phyloP scores from a whole-genome alignment of 371 early-diverging fungal species.

The Dipsacomyces acuminosporus region DNA sequence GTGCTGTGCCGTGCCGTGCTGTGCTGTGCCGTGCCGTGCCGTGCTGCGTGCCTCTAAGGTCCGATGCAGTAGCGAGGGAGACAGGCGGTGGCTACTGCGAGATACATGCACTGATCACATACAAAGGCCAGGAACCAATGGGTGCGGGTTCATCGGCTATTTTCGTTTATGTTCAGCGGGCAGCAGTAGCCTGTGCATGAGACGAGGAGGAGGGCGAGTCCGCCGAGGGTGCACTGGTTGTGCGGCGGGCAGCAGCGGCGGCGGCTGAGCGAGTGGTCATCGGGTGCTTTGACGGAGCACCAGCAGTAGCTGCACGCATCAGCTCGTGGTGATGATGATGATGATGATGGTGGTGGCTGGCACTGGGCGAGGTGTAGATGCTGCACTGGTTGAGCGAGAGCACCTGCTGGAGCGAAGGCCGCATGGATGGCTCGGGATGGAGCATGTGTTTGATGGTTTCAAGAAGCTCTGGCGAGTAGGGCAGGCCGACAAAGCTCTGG shows the following conservation, averaged over 20 bases:
- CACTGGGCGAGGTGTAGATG: slow-evolving; percentile 12
- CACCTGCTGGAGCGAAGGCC: slow-evolving; percentile 56
- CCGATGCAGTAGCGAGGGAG: too few species aligned
- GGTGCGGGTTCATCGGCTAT: too few species aligned
- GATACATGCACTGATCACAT: too few species aligned
- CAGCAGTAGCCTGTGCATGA: slow-evolving; percentile 6
- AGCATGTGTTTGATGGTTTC: slow-evolving; percentile 64
- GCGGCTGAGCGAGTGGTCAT: slow-evolving; percentile 28
- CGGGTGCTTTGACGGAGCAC: slow-evolving; percentile 12
- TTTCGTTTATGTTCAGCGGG: too few species aligned
- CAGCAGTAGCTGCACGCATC: slow-evolving; percentile 22
- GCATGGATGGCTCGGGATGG: slow-evolving; percentile 50
- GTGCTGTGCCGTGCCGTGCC: too few species aligned
- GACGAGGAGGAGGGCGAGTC: too few species aligned
- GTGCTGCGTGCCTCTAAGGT: too few species aligned
- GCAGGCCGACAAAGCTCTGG: slow-evolving; percentile 42
- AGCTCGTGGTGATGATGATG: slow-evolving; percentile 8
- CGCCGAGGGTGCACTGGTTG: slow-evolving; percentile 24
- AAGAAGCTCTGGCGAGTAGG: slow-evolving; percentile 45
- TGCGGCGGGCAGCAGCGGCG: slow-evolving; percentile 21
- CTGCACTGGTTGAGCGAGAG: slow-evolving; percentile 33
- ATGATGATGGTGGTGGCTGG: slow-evolving; percentile 4
- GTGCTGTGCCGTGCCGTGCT: too few species aligned
- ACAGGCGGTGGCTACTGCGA: too few species aligned
- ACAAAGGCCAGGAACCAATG: too few species aligned